Evolutionary conservation across 2,329 filamentous ascomycete species (phyloP).

Genomic region (Cordyceps militaris): DNA sequence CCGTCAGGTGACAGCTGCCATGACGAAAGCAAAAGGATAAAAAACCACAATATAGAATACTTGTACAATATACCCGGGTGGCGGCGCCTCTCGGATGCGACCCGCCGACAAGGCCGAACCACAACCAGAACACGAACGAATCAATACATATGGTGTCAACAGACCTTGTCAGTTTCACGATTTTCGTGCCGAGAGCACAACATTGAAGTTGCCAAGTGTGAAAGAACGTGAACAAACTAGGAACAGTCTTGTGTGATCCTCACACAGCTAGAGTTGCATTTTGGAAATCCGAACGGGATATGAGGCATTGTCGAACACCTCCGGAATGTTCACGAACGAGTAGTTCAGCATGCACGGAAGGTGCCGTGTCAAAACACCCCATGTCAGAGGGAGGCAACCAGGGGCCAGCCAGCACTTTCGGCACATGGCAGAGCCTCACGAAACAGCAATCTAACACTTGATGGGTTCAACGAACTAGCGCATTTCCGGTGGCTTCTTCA

Average conservation of each 20-base stretch:
- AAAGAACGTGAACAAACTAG: background rate
- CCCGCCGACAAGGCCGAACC: background rate
- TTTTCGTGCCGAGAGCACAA: background rate
- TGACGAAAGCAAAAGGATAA: background rate
- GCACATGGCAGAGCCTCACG: background rate
- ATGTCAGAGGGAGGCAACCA: background rate
- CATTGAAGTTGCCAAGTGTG: background rate
- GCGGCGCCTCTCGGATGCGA: background rate
- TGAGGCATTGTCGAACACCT: background rate
- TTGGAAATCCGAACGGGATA: background rate
- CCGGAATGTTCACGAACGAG: background rate
- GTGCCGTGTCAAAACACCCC: background rate
- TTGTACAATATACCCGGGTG: conserved; percentile 3
- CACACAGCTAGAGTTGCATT: background rate
- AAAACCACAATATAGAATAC: conserved; percentile 2
- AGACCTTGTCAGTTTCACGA: background rate
- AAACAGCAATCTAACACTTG: conserved; percentile 2
- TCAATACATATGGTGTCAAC: background rate
- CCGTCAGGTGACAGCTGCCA: conserved; percentile 20
- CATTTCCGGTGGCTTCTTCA: background rate
- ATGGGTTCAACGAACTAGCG: background rate
- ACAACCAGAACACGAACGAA: background rate
- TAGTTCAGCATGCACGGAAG: background rate
- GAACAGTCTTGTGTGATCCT: background rate
- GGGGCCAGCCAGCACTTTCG: background rate